Evolutionary conservation across 129 eudicot species (phyloP).

Genomic region (Lonicera japonica): DNA sequence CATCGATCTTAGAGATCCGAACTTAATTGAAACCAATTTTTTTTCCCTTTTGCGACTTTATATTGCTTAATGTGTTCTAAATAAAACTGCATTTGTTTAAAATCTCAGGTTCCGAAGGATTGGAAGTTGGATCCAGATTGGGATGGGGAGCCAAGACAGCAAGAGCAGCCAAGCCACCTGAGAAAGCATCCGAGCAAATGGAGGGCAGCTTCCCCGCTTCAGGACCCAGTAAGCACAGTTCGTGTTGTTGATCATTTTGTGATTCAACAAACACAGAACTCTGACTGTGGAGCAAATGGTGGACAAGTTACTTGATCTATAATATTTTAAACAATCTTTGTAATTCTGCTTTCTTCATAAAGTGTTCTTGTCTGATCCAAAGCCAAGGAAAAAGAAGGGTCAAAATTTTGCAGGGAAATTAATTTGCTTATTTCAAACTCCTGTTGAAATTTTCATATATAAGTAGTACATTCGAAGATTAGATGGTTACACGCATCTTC

Average conservation of each 20-base stretch:
- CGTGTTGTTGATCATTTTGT: constrained; percentile 79
- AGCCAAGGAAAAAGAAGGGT: not conserved
- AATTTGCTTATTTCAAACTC: too few species aligned
- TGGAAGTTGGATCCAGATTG: constrained; percentile 97
- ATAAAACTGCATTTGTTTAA: too few species aligned
- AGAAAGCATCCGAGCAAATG: constrained; percentile 88
- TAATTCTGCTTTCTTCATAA: not conserved
- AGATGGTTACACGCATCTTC: too few species aligned
- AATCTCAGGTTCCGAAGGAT: constrained; percentile 76
- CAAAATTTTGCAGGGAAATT: too few species aligned
- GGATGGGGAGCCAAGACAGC: constrained; percentile 72
- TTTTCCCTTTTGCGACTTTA: too few species aligned
- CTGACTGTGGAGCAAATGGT: constrained; percentile 30
- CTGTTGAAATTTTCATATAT: too few species aligned
- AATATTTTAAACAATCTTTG: not conserved
- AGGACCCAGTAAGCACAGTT: constrained; percentile 79
- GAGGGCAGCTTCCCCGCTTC: constrained; percentile 62
- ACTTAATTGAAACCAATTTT: too few species aligned
- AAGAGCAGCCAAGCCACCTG: constrained; percentile 46
- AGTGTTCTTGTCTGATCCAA: not conserved
- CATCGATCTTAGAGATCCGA: too few species aligned
- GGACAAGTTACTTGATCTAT: constrained; percentile 44
- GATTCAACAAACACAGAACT: constrained; percentile 39
- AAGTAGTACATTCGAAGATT: too few species aligned
- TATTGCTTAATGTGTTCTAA: too few species aligned